Evolutionary conservation across 164 flowering plant genomes (phyloP).

Genomic region (Stephania japonica): DNA sequence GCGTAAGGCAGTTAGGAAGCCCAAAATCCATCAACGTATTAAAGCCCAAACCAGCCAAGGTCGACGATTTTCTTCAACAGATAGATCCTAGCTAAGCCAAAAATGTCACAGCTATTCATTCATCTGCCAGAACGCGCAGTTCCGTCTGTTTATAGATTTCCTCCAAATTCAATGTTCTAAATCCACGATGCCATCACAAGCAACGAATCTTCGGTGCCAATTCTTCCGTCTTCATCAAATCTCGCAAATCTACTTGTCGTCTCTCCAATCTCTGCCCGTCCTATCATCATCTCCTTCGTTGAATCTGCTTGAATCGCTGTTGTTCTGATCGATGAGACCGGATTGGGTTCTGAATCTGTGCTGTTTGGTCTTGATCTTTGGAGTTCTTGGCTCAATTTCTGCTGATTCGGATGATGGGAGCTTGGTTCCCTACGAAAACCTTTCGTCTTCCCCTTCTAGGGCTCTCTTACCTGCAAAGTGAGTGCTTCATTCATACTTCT

Average conservation of each 20-base stretch:
- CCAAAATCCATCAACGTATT: no score
- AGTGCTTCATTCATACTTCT: neutral
- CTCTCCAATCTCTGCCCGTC: neutral
- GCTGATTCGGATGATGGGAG: neutral
- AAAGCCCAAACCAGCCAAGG: neutral
- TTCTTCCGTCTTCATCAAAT: neutral
- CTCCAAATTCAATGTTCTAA: neutral
- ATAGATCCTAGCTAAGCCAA: neutral
- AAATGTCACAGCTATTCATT: neutral
- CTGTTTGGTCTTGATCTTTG: neutral
- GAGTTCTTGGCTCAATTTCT: neutral
- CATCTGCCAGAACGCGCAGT: no score
- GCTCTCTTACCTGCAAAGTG: neutral
- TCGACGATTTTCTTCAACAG: neutral
- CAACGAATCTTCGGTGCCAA: slow-evolving; percentile 11
- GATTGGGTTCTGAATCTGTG: slow-evolving; percentile 1
- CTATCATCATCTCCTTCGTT: neutral
- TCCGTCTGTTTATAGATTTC: neutral
- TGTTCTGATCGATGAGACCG: slow-evolving; percentile 10
- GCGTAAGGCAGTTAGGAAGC: no score
- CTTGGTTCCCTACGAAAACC: neutral
- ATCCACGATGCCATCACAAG: slow-evolving; percentile 1
- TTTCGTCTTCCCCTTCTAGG: neutral
- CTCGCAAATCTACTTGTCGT: neutral
- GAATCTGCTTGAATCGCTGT: neutral